phyloP scores from a whole-genome alignment of 1,284 basidiomycete genomes.

The Pseudozyma tsukubaensis region DNA sequence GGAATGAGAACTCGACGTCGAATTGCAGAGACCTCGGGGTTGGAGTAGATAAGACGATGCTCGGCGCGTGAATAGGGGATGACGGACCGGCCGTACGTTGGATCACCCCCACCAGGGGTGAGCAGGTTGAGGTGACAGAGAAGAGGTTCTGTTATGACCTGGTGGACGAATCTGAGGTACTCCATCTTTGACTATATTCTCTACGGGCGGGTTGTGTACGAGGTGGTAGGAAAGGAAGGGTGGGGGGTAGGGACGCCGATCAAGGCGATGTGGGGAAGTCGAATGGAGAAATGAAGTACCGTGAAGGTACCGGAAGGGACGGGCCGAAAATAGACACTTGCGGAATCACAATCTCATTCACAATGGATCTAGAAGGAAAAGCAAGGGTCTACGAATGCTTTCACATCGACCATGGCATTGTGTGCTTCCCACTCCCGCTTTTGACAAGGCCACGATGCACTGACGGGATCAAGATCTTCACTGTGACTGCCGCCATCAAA shows the following conservation, averaged over 20 bases:
- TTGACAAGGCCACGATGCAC: too few species aligned
- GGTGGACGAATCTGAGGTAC: conserved; percentile 44
- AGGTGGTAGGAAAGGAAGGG: not conserved
- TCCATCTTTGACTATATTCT: too few species aligned
- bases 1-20: conserved; percentile 53
- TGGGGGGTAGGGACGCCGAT: not conserved
- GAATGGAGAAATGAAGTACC: not conserved
- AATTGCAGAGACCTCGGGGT: conserved; percentile 55
- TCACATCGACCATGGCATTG: too few species aligned
- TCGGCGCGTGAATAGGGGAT: conserved; percentile 57
- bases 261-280: not conserved
- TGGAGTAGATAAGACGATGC: conserved; percentile 61
- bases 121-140: conserved; percentile 55
- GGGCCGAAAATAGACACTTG: not conserved
- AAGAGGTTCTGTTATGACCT: conserved; percentile 60
- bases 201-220: too few species aligned
- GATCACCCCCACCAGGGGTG: conserved; percentile 57
- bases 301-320: not conserved
- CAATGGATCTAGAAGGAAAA: too few species aligned
- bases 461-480: too few species aligned
- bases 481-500: too few species aligned
- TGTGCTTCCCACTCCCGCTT: too few species aligned
- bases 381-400: too few species aligned
- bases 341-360: too few species aligned
- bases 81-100: conserved; percentile 60